phyloP scores from a whole-genome alignment of 2,329 filamentous ascomycete genomes.

The Stagonosporopsis cucurbitacearum region DNA sequence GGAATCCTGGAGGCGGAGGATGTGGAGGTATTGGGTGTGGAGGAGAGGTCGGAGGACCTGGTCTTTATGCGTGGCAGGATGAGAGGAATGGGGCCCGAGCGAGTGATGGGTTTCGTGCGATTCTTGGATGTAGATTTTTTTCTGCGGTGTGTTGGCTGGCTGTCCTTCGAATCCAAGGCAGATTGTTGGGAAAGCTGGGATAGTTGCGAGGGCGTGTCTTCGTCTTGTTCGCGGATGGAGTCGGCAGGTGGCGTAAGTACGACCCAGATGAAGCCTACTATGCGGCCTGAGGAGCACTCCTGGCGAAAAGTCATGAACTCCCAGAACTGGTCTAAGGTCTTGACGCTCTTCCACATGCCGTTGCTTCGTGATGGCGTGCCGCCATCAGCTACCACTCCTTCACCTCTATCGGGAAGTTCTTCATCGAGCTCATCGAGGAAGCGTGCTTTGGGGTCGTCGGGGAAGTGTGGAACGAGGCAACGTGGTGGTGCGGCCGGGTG shows the following conservation, averaged over 20 bases:
- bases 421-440: slow-evolving; percentile 90
- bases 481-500: slow-evolving; percentile 73
- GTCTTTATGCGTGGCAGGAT: slow-evolving; percentile 72
- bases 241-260: slow-evolving; percentile 71
- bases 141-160: slow-evolving; percentile 21
- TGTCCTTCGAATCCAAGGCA: slow-evolving; percentile 26
- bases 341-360: slow-evolving; percentile 83
- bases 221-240: slow-evolving; percentile 42
- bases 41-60: slow-evolving; percentile 45
- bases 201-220: slow-evolving; percentile 35
- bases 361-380: slow-evolving; percentile 58
- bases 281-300: slow-evolving; percentile 88
- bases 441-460: slow-evolving; percentile 92
- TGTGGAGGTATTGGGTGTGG: slow-evolving; percentile 56
- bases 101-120: slow-evolving; percentile 32
- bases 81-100: slow-evolving; percentile 66
- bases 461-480: slow-evolving; percentile 87
- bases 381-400: slow-evolving; percentile 42
- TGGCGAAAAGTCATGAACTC: slow-evolving; percentile 97
- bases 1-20: slow-evolving; percentile 52
- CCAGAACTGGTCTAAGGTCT: slow-evolving; percentile 91
- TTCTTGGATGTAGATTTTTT: slow-evolving; percentile 23
- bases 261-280: slow-evolving; percentile 95
- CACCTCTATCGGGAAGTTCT: slow-evolving; percentile 67
- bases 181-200: slow-evolving; percentile 27